Evolutionary conservation across 2,329 filamentous ascomycete species (phyloP), one percentile per base, ranked within the genome.

Genomic region (Thelonectria blattea): DNA sequence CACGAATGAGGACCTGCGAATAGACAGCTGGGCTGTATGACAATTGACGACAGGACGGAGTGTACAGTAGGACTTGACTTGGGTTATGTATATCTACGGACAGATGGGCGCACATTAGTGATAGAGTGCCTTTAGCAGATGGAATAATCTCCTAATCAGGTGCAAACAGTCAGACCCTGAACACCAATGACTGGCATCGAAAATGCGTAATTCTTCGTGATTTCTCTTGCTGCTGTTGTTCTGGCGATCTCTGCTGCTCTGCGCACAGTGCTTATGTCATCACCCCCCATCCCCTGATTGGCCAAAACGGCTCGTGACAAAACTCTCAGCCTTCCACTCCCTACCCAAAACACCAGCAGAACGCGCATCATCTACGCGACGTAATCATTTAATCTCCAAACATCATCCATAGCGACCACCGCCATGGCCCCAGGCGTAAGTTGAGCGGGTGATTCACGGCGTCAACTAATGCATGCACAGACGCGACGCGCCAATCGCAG

Each of bases 401-500:
- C 27, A 10, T 30, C 27, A 30, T 30, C 27, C 2, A 30, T 30
- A 30, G 5, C 22, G 7, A 24, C 5, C 62, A 53, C 48, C 51
- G 50, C 45, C 27, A 80, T 80, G 78, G 77, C 78, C 41, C 78
- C 78, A 52, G 76, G 78, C 59, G 70, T 72, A 24, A 62, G 78
- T 79, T 27, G 46, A 46, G 50, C 43, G 48, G 41, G 47, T 57
- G 27, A 37, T 34, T 57, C 34, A 56, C 59, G 53, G 18, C 53
- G 52, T 56, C 18, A 22, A 65, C 66, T 64, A 58, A 69, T 68
- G 67, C 61, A 47, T 56, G 41, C 66, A 45, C 73, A 85, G 77
- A 87, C 85, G 54, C 79, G 85, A 72, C 83, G 85, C 64, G 83
- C 84, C 64, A 83, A 83, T 63, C 81, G 85, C 58, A 77, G 81